Evolutionary conservation across 108 stramenopile genomes (phyloP), one percentile per base, ranked within the genome.

Genomic region (Mediolabrus comicus): DNA sequence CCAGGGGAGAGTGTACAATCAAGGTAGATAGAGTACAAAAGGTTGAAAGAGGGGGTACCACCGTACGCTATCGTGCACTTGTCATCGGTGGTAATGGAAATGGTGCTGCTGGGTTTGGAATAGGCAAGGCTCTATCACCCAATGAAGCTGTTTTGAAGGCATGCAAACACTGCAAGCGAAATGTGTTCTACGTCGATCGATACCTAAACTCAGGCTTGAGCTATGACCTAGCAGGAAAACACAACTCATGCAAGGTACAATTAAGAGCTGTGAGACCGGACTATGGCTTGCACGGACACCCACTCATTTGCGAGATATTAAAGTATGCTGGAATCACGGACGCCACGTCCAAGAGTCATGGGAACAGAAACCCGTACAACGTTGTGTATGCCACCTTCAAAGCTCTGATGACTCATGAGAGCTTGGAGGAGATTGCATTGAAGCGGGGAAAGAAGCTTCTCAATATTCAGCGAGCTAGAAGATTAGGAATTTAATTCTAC

Each of bases 91-190:
- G 97, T 9, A 99, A 99, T 67, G 69, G 83, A 3, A 88, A 91
- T 36, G 98, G 98, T n/a, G 92, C 93, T 69, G 97, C 87, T 9
- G 98, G 98, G 7, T 98, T 97, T 80, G 98, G 96, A 25, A 72
- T 95, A 14, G 98, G 97, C 25, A 98, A 99, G 72, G 92, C 92
- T 25, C 68, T 78, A 55, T 87, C 83, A n/a, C 89, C 96, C 22
- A 74, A 86, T 29, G 92, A 90, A 29, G 97, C 98, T 25, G 79
- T 92, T 8, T 72, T 75, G 24, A 77, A 87, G 29, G 96, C 97
- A 6, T 77, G 65, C 66, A 82, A 89, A 30, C 81, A 83, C 73
- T 89, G 89, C 63, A 78, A 81, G 33, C 88, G 86, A 35, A 96
- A 96, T 75, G 87, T 97, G 53, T 87, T 94, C 81, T 92, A 94